These are phyloP conservation scores for Scalesia atractyloides DNA, from an alignment of 129 eudicot species.

Conservation along the genomic window DNA sequence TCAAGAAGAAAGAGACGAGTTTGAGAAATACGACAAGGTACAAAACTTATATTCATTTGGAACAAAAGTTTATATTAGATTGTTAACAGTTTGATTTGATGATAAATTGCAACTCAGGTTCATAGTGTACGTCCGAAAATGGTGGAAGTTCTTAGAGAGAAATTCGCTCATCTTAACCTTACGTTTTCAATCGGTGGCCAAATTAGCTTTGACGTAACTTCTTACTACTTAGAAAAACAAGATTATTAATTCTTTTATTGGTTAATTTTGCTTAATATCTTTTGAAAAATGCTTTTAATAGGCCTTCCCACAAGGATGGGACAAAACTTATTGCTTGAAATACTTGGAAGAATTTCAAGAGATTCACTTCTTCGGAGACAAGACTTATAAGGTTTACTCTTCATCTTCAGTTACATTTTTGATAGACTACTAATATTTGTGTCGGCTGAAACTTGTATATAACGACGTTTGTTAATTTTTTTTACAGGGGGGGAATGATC, in stretches of 20 bases:
- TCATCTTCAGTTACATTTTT: neutral
- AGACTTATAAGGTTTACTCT: slow-evolving; percentile 80
- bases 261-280: neutral
- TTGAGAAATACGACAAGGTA: slow-evolving; percentile 97
- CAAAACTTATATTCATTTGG: slow-evolving; percentile 7
- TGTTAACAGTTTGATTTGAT: neutral
- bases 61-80: neutral
- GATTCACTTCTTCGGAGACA: slow-evolving; percentile 98
- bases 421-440: neutral
- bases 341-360: slow-evolving; percentile 81
- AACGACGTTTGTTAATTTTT: slow-evolving; percentile 5
- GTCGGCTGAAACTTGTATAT: neutral
- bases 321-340: slow-evolving; percentile 93
- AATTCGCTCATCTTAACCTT: slow-evolving; percentile 80
- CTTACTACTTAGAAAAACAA: slow-evolving; percentile 12
- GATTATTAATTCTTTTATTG: neutral
- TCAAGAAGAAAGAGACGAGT: slow-evolving; percentile 96
- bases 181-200: slow-evolving; percentile 96
- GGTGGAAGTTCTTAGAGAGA: slow-evolving; percentile 85
- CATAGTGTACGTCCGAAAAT: slow-evolving; percentile 73
- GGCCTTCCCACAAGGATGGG: slow-evolving; percentile 99
- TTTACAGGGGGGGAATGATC: slow-evolving; percentile 90
- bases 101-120: slow-evolving; percentile 48
- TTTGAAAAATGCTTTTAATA: slow-evolving; percentile 26
- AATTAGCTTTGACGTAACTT: slow-evolving; percentile 81